Conservation (phyloP, 2,329 filamentous ascomycete species). For the Helotiales sp. region DNA sequence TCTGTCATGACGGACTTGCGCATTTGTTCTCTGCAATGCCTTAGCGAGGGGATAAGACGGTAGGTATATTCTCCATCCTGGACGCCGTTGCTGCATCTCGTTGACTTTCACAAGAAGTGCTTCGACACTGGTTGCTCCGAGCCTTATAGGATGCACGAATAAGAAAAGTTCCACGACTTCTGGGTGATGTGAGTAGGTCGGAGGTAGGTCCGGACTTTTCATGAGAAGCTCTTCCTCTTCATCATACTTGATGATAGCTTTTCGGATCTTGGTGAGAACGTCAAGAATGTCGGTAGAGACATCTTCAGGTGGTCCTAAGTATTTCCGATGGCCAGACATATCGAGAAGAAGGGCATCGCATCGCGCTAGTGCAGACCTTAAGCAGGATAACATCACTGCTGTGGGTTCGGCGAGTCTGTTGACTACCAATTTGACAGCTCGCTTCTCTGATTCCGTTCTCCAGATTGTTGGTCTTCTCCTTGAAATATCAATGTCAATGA, state of each 20-base stretch:
- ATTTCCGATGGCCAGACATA: conserved; percentile 49
- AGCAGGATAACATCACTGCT: conserved; percentile 45
- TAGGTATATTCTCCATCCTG: conserved; percentile 44
- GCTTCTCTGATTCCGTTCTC: conserved; percentile 31
- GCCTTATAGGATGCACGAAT: conserved; percentile 54
- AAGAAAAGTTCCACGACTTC: conserved; percentile 55
- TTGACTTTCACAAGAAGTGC: conserved; percentile 48
- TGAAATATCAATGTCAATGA: conserved; percentile 38
- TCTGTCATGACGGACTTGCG: conserved; percentile 58
- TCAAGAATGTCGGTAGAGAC: conserved; percentile 44
- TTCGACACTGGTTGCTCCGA: conserved; percentile 50
- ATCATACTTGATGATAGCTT: conserved; percentile 48
- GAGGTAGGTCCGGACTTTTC: conserved; percentile 44
- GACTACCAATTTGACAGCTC: conserved; percentile 34
- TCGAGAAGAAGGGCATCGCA: conserved; percentile 56
- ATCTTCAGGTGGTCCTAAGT: conserved; percentile 45
- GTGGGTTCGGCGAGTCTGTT: conserved; percentile 47
- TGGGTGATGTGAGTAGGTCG: conserved; percentile 46
- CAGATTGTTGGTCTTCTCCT: conserved; percentile 26
- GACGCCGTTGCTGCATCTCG: conserved; percentile 45
- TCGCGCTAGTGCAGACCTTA: conserved; percentile 44
- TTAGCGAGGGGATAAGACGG: conserved; percentile 57
- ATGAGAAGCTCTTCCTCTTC: conserved; percentile 48
- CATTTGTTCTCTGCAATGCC: conserved; percentile 53
- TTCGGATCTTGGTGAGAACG: conserved; percentile 42